phyloP scores from a whole-genome alignment of 805 yeast genomes.

The Lipomyces anomalus region DNA sequence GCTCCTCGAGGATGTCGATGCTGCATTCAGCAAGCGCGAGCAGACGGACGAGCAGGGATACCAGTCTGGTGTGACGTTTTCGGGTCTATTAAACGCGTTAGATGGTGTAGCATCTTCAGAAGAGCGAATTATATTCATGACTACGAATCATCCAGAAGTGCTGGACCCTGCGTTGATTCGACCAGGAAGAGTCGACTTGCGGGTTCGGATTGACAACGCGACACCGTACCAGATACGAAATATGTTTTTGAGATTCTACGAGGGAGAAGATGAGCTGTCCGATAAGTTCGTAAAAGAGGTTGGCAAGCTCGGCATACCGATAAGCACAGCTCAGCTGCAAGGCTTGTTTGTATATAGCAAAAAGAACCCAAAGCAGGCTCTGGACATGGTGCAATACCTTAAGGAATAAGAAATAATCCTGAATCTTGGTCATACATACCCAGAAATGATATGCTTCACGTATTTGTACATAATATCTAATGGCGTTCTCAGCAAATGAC shows the following conservation, averaged over 20 bases:
- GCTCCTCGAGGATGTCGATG: constrained; percentile 88
- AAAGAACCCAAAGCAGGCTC: constrained; percentile 69
- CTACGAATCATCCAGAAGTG: constrained; percentile 93
- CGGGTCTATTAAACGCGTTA: constrained; percentile 86
- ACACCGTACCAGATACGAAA: constrained; percentile 66
- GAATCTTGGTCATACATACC: background rate
- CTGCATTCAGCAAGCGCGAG: constrained; percentile 81
- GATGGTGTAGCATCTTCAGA: constrained; percentile 98
- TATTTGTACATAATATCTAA: background rate
- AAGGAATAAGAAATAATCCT: too few species aligned
- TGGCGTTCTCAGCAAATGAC: too few species aligned
- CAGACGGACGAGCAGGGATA: constrained; percentile 74
- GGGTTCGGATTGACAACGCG: constrained; percentile 82
- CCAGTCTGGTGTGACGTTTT: constrained; percentile 82
- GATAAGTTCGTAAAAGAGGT: constrained; percentile 43
- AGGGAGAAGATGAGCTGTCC: constrained; percentile 42
- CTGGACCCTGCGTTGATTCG: constrained; percentile 88
- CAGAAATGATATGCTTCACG: background rate
- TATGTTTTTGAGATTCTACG: constrained; percentile 88
- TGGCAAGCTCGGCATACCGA: constrained; percentile 45
- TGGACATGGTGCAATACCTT: constrained; percentile 47
- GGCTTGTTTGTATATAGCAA: constrained; percentile 93
- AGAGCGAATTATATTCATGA: constrained; percentile 94
- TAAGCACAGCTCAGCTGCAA: constrained; percentile 91
- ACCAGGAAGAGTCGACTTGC: constrained; percentile 91